Base-by-base conservation (phyloP, 1,284 basidiomycete genomes). In the Trichosporon inkin region DNA sequence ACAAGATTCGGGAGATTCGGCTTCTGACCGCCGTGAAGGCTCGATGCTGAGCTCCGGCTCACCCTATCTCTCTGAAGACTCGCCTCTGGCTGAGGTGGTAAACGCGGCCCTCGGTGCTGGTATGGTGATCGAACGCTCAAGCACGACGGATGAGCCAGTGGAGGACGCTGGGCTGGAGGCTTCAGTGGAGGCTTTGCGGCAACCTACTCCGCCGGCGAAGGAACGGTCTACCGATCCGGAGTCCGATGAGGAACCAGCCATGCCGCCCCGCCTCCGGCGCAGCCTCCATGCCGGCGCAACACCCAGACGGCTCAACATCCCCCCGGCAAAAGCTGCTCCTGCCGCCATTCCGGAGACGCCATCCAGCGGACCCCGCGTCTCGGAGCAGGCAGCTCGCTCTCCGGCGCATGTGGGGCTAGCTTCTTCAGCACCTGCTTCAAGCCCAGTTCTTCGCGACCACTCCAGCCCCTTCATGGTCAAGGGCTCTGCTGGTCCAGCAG, bases 31-130 rank as follows among this genome's bases (percentile, higher is more conserved):
- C 7, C 5, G 6, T 28, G 44, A 5, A 3, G 8, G 13, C 22
- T 20, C 13, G 13, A 44, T 24, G 22, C 10, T 16, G 16, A 49
- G 28, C 5, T 38, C 37, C 10, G 14, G 14, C 7, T 39, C 53
- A 2, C 36, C 37, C 20, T 28, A 54, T 8, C 10, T 37, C 6
- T 39, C 53, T 36, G 36, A 36, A 10, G 38, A 49, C 8, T 28
- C 22, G 17, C 44, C 44, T 10, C 44, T 58, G 41, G 55, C 39
- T 14, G 56, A 57, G 35, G 52, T 61, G n/a, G 55, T 61, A 3
- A 28, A 56, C 19, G 58, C 58, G 5, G 59, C 59, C 11, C 10
- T 56, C 13, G 41, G 49, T 16, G 59, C 59, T 6, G 55, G 55
- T 5, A 56, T 61, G 59, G 59, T 56, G 2, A 53, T 56, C 35